These are phyloP conservation scores for Colletotrichum lentis DNA, from an alignment of 2,329 filamentous ascomycete species.

Conservation along the genomic window DNA sequence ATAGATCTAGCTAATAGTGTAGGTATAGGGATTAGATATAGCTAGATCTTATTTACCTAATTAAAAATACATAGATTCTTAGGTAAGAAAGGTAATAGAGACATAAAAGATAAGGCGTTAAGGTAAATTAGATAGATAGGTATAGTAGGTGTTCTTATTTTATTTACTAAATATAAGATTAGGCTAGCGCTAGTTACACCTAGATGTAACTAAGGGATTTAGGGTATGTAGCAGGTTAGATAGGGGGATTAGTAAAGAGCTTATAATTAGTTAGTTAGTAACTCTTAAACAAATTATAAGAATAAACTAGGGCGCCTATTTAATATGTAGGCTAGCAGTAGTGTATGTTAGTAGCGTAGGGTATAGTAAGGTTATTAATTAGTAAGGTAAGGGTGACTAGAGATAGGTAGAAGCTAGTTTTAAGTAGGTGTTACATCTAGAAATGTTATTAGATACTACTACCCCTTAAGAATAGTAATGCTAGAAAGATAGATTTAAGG, in stretches of 20 bases:
- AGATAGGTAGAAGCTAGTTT: too few species aligned
- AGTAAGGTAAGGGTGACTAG: not conserved
- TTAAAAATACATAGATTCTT: not conserved
- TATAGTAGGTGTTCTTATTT: not conserved
- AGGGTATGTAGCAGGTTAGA: not conserved
- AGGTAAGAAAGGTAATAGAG: not conserved
- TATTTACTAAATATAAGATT: not conserved
- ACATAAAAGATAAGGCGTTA: not conserved
- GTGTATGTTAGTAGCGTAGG: not conserved
- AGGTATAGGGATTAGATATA: not conserved
- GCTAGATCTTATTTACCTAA: too few species aligned
- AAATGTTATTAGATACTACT: not conserved
- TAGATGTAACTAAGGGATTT: not conserved
- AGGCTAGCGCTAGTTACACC: too few species aligned
- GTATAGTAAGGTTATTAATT: not conserved
- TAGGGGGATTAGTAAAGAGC: not conserved
- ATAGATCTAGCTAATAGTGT: constrained; percentile 28
- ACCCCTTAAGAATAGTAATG: not conserved
- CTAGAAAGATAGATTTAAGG: too few species aligned
- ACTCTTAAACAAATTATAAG: not conserved
- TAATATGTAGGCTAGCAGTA: not conserved
- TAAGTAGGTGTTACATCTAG: not conserved
- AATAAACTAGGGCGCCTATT: not conserved
- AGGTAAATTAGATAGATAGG: not conserved
- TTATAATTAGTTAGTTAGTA: not conserved